Percentiles rank a stretch among this genome's conserved stretches.
Conservation (phyloP, 495 filamentous ascomycete species). For the Hypoxylon perforatum region DNA sequence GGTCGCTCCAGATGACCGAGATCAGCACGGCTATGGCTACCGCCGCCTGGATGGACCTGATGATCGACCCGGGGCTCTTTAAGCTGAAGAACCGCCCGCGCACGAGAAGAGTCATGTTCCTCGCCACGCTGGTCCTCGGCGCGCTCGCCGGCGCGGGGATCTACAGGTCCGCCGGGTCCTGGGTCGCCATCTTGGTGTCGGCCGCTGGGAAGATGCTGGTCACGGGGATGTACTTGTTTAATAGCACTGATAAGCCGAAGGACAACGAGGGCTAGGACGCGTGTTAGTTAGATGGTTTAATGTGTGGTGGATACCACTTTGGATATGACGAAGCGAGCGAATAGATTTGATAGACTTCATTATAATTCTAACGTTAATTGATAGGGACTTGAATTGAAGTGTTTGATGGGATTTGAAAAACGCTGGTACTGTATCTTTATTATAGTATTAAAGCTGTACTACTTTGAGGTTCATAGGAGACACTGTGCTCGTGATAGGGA, state of each 20-base stretch:
- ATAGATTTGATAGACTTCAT: background rate
- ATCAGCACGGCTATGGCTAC: constrained; percentile 77
- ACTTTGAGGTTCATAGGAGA: no score
- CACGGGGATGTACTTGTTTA: constrained; percentile 58
- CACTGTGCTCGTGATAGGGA: no score
- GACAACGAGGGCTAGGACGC: constrained; percentile 19
- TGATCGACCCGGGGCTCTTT: constrained; percentile 64
- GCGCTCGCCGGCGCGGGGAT: constrained; percentile 65
- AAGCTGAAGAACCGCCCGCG: constrained; percentile 58
- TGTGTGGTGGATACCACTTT: background rate
- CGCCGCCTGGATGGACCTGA: constrained; percentile 69
- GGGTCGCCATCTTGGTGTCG: constrained; percentile 54
- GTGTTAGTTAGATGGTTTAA: constrained; percentile 23
- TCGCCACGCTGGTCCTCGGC: constrained; percentile 61
- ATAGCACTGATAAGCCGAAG: constrained; percentile 49
- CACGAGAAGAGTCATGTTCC: constrained; percentile 64
- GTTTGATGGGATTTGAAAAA: no score
- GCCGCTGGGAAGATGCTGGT: constrained; percentile 59
- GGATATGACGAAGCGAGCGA: background rate
- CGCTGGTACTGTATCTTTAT: no score
- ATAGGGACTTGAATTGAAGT: no score
- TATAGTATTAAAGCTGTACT: no score
- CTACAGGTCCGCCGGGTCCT: constrained; percentile 54
- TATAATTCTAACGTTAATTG: background rate
- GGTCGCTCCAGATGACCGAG: constrained; percentile 66